Conservation (phyloP, 768 basidiomycete species). For the Boletus huronensis region DNA sequence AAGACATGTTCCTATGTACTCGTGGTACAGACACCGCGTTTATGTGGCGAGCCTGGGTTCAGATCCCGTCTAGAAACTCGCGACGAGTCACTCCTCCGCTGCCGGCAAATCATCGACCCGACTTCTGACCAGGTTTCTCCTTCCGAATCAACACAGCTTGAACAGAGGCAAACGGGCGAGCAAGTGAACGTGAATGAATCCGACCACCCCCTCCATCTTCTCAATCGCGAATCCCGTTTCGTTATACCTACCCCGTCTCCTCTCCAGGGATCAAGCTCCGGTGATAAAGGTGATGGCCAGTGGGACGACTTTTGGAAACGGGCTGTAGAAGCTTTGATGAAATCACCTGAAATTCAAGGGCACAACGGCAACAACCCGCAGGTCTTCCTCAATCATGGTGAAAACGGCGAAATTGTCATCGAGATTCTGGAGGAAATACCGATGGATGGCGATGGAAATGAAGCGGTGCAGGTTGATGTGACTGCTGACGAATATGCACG, state of each 20-base stretch:
- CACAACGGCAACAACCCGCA: constrained; percentile 30
- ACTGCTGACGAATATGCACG: constrained; percentile 40
- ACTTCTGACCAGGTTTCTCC: constrained; percentile 15
- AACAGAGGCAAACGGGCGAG: constrained; percentile 26
- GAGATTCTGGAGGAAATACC: constrained; percentile 46
- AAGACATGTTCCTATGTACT: constrained; percentile 93
- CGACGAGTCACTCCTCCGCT: constrained; percentile 69
- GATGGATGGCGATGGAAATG: constrained; percentile 29
- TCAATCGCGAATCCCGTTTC: constrained; percentile 48
- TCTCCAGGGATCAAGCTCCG: constrained; percentile 16
- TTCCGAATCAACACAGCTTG: constrained; percentile 31
- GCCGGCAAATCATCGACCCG: constrained; percentile 64
- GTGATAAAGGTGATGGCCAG: constrained; percentile 15
- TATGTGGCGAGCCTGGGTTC: constrained; percentile 93
- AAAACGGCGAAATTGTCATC: constrained; percentile 41
- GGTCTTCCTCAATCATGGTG: constrained; percentile 41
- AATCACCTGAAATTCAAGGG: constrained; percentile 30
- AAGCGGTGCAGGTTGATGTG: constrained; percentile 24
- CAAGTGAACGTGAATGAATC: constrained; percentile 42
- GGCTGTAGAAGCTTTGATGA: constrained; percentile 27
- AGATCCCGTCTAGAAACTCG: constrained; percentile 64
- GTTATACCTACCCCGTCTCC: constrained; percentile 33
- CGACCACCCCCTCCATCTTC: constrained; percentile 53
- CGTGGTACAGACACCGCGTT: constrained; percentile 90
- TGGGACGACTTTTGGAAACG: constrained; percentile 29